Evolutionary conservation across 2,329 filamentous ascomycete species (phyloP).

Genomic region (Trichoderma gracile): DNA sequence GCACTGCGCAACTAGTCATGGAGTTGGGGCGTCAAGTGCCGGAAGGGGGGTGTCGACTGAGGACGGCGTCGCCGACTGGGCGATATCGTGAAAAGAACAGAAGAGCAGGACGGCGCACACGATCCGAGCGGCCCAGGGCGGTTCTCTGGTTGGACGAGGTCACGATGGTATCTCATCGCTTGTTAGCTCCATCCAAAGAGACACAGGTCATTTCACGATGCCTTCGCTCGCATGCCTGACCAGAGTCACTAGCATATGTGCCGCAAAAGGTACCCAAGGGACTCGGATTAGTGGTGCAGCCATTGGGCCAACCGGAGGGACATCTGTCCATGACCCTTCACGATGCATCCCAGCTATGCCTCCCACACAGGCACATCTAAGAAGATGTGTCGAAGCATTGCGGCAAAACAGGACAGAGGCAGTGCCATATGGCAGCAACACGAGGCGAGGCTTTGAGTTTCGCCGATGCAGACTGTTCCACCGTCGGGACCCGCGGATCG

Average conservation of each 20-base stretch:
- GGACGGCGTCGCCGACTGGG: neutral
- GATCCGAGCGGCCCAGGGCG: constrained; percentile 1
- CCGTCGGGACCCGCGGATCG: neutral
- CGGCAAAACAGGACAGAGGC: neutral
- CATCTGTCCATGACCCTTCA: neutral
- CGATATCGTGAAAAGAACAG: constrained; percentile 9
- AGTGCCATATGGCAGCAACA: neutral
- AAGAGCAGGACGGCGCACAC: neutral
- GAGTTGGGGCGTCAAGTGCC: constrained; percentile 10
- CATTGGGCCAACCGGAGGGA: neutral
- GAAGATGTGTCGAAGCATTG: neutral
- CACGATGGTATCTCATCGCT: constrained; percentile 24
- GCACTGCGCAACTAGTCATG: constrained; percentile 30
- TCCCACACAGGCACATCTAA: neutral
- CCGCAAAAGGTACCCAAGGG: constrained; percentile 4
- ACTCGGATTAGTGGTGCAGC: neutral
- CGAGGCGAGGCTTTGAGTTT: neutral
- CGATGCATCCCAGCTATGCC: neutral
- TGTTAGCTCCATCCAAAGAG: constrained; percentile 17
- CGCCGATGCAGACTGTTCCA: neutral
- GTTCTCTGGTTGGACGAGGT: constrained; percentile 5
- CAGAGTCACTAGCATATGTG: constrained; percentile 26
- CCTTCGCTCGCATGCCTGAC: constrained; percentile 24
- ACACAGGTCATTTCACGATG: constrained; percentile 26
- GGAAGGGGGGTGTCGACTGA: constrained; percentile 17